Evolutionary conservation across 2,329 filamentous ascomycete species (phyloP).

Genomic region (Graphium sp.): DNA sequence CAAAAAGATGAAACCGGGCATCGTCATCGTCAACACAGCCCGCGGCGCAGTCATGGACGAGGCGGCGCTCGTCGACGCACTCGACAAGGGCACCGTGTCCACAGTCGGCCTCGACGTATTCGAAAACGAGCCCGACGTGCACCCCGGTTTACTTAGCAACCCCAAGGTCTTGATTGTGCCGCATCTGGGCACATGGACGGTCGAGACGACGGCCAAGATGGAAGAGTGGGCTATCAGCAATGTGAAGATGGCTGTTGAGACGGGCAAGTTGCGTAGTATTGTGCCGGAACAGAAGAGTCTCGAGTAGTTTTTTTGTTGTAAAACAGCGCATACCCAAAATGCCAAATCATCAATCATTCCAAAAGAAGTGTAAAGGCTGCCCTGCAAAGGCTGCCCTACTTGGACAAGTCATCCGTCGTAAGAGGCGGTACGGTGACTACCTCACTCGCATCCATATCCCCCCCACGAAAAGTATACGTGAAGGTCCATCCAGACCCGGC

Average conservation of each 20-base stretch:
- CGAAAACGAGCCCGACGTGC: slow-evolving; percentile 63
- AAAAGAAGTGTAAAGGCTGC: no score
- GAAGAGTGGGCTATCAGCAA: slow-evolving; percentile 63
- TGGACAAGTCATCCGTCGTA: no score
- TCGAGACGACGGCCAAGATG: slow-evolving; percentile 50
- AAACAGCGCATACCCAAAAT: no score
- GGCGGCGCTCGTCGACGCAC: slow-evolving; percentile 56
- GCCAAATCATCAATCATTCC: no score
- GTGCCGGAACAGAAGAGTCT: slow-evolving; percentile 50
- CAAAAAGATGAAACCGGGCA: slow-evolving; percentile 58
- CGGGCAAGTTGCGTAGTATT: slow-evolving; percentile 45
- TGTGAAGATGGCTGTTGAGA: slow-evolving; percentile 42
- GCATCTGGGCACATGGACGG: slow-evolving; percentile 74
- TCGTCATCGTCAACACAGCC: slow-evolving; percentile 69
- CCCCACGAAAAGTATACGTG: slow-evolving; percentile 31
- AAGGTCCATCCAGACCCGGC: slow-evolving; percentile 37
- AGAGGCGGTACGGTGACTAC: slow-evolving; percentile 21
- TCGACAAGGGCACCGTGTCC: slow-evolving; percentile 52
- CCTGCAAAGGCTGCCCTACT: no score
- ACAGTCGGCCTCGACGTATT: slow-evolving; percentile 67
- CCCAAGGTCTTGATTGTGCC: slow-evolving; percentile 59
- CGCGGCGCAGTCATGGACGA: slow-evolving; percentile 74
- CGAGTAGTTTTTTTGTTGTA: no score
- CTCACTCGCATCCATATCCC: slow-evolving; percentile 23
- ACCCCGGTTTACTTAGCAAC: slow-evolving; percentile 55